Conservation (phyloP, 2,329 filamentous ascomycete species). For the Cladosporium sphaerospermum region DNA sequence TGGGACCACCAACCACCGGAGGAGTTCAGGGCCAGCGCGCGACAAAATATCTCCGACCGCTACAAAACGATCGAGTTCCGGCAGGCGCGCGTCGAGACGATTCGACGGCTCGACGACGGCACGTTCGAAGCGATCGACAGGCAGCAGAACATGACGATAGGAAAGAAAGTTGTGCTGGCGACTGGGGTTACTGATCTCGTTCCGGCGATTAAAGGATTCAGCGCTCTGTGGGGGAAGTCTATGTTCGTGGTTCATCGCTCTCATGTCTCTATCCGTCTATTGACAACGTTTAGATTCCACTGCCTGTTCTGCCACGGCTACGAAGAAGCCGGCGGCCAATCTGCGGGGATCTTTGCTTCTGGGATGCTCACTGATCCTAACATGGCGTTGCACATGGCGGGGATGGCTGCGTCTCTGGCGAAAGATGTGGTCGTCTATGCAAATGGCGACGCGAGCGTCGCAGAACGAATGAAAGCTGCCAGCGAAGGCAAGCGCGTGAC, state of each 20-base stretch:
- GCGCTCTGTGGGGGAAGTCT: conserved; percentile 5
- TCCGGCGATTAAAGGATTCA: conserved; percentile 36
- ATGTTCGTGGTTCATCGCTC: neutral
- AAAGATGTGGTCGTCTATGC: conserved; percentile 6
- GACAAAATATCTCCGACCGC: conserved; percentile 12
- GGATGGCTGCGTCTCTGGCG: conserved; percentile 8
- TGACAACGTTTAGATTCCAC: conserved; percentile 37
- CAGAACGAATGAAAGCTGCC: neutral
- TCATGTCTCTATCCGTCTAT: neutral
- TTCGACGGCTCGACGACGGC: conserved; percentile 3
- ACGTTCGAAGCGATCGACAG: conserved; percentile 38
- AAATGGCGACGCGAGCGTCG: neutral
- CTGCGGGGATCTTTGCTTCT: conserved; percentile 44
- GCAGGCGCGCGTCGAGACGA: neutral
- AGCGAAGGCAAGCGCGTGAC: neutral
- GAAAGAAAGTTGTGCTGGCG: conserved; percentile 51
- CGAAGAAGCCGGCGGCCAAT: conserved; percentile 46
- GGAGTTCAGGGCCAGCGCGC: conserved; percentile 29
- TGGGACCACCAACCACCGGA: conserved; percentile 33
- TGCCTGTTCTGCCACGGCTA: conserved; percentile 57
- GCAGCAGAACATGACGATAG: conserved; percentile 39
- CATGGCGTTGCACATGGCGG: conserved; percentile 1
- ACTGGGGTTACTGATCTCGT: conserved; percentile 49
- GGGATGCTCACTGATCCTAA: conserved; percentile 26
- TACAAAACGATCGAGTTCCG: neutral